Percentiles rank a stretch among this genome's conserved stretches.
Evolutionary conservation across 139 green algal genomes (phyloP).

Genomic region (Chlamydomonas applanata): DNA sequence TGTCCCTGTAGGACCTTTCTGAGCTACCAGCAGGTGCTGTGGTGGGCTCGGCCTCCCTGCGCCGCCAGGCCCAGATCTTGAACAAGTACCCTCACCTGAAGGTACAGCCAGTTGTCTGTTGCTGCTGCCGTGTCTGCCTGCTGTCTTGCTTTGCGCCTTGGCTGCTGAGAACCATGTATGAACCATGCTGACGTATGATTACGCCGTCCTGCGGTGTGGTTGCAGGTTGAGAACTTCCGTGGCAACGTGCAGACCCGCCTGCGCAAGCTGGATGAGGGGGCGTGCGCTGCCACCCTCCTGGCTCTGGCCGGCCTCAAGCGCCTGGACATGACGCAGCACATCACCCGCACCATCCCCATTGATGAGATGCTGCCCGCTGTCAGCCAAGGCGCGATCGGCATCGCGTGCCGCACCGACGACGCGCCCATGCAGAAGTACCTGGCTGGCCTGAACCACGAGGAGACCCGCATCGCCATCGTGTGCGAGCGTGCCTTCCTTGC

Average conservation of each 20-base stretch:
- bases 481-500: slow-evolving; percentile 94
- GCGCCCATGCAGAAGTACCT: slow-evolving; percentile 63
- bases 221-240: slow-evolving; percentile 95
- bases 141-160: not conserved
- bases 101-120: slow-evolving; percentile 35
- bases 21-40: slow-evolving; percentile 88
- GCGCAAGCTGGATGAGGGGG: slow-evolving; percentile 93
- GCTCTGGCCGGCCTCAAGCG: slow-evolving; percentile 94
- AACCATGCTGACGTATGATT: not conserved
- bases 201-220: too few relatives aligned
- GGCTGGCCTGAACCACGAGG: slow-evolving; percentile 94
- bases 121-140: not conserved
- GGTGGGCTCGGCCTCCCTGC: slow-evolving; percentile 88
- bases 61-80: slow-evolving; percentile 94
- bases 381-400: slow-evolving; percentile 93
- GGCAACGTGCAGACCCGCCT: slow-evolving; percentile 97
- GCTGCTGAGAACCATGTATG: not conserved
- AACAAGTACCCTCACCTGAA: slow-evolving; percentile 91
- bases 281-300: slow-evolving; percentile 89
- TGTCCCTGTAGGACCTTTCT: slow-evolving; percentile 54
- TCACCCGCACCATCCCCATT: slow-evolving; percentile 79
- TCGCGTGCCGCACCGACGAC: slow-evolving; percentile 92
- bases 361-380: slow-evolving; percentile 98
- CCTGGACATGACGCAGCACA: slow-evolving; percentile 92
- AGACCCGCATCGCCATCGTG: slow-evolving; percentile 91